Percentiles rank a stretch among this genome's conserved stretches.
Evolutionary conservation across 2,329 filamentous ascomycete species (phyloP).

Genomic region (Hypoxylon sp.): DNA sequence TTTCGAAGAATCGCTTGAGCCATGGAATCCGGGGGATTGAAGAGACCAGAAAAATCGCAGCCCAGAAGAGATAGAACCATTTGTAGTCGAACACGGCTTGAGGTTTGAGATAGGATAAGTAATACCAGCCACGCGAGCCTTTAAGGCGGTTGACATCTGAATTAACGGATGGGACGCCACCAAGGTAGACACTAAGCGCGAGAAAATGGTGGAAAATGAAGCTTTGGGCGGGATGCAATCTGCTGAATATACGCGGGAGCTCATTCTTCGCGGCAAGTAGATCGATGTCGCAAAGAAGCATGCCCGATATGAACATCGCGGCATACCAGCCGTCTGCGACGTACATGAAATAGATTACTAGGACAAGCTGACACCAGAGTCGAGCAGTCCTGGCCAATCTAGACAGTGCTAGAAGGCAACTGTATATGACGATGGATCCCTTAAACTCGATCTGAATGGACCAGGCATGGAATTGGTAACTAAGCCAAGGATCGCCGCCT

Average conservation of each 20-base stretch:
- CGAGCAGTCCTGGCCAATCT: constrained; percentile 68
- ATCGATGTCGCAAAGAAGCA: constrained; percentile 75
- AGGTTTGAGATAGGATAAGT: constrained; percentile 72
- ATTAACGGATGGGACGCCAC: constrained; percentile 71
- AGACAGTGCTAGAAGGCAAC: constrained; percentile 69
- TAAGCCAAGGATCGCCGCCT: constrained; percentile 70
- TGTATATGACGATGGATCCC: constrained; percentile 76
- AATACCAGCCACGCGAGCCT: constrained; percentile 72
- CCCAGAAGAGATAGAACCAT: constrained; percentile 78
- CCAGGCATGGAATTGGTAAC: constrained; percentile 73
- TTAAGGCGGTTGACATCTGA: constrained; percentile 64
- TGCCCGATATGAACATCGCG: constrained; percentile 72
- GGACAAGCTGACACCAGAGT: constrained; percentile 65
- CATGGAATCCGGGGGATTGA: constrained; percentile 70
- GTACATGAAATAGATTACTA: constrained; percentile 77
- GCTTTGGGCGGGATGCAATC: constrained; percentile 64
- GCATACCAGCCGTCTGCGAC: constrained; percentile 76
- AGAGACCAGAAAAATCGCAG: constrained; percentile 69
- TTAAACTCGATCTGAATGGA: constrained; percentile 75
- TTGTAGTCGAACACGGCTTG: constrained; percentile 77
- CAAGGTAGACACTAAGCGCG: constrained; percentile 67
- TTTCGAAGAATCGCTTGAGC: constrained; percentile 72
- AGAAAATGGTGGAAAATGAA: constrained; percentile 69
- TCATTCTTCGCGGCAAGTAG: constrained; percentile 65
- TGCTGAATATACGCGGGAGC: constrained; percentile 65